A percentile compares a stretch with the other conserved stretches of the same genome.
Evolutionary conservation across 78 protist genomes (phyloP).

Genomic region (Emiliania huxleyi): DNA sequence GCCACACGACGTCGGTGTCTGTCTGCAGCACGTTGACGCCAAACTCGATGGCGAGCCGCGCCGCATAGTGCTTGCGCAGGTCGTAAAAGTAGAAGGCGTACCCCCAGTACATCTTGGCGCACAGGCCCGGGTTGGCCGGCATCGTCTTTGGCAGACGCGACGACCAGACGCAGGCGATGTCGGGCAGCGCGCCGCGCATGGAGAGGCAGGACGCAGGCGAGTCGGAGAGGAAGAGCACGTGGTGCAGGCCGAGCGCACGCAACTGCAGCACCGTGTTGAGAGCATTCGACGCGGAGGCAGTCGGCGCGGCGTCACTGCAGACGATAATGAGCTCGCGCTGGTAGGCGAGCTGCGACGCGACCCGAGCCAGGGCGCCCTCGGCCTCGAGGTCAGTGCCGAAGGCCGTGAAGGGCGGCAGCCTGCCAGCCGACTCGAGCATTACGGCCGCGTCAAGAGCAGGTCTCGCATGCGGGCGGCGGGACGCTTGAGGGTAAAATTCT

Average conservation of each 20-base stretch:
- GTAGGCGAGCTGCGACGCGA: background rate
- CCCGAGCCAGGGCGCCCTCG: background rate
- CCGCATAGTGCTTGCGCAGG: background rate
- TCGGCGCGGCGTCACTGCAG: background rate
- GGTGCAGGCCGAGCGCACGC: background rate
- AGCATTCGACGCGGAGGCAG: background rate
- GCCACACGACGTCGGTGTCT: conserved; percentile 8
- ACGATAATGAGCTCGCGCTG: background rate
- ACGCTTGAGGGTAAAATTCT: too few relatives aligned
- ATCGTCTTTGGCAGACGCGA: background rate
- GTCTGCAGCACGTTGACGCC: background rate
- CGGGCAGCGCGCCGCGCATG: background rate
- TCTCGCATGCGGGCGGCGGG: too few relatives aligned
- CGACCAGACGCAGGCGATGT: background rate
- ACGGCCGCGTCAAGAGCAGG: too few relatives aligned
- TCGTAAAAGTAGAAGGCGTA: conserved; percentile 20
- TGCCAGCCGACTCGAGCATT: background rate
- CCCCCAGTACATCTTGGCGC: background rate
- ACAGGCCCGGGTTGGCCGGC: background rate
- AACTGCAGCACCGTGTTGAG: background rate
- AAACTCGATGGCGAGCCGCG: background rate
- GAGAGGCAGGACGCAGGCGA: background rate
- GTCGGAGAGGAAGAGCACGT: background rate
- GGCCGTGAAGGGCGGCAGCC: background rate
- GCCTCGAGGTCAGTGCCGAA: background rate